Evolutionary conservation across 768 basidiomycete genomes (phyloP).

Genomic region (Cubamyces lactineus): DNA sequence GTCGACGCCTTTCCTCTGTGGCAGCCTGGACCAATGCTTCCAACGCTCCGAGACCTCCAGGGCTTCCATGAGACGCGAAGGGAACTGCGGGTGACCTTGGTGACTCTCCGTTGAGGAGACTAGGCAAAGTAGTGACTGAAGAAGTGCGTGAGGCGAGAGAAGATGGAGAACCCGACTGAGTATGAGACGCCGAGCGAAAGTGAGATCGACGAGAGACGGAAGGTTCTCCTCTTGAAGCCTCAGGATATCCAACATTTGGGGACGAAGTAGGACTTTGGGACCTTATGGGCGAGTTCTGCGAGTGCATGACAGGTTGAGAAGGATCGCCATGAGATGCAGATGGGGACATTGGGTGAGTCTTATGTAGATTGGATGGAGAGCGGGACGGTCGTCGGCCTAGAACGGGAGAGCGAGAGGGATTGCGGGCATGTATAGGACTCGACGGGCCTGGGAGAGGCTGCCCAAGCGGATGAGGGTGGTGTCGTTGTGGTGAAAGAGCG

Average conservation of each 20-base stretch:
- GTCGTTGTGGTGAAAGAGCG: background rate
- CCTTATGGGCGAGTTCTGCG: background rate
- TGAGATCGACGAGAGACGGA: background rate
- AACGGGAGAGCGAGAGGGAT: constrained; percentile 17
- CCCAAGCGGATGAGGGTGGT: background rate
- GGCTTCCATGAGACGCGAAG: constrained; percentile 15
- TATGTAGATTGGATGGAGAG: constrained; percentile 9
- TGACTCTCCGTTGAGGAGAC: constrained; percentile 29
- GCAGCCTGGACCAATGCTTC: constrained; percentile 76
- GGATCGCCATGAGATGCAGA: background rate
- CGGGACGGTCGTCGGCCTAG: constrained; percentile 8
- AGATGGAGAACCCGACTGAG: constrained; percentile 3
- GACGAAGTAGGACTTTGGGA: background rate
- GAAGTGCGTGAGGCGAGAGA: constrained; percentile 15
- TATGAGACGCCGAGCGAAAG: constrained; percentile 13
- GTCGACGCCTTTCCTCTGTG: constrained; percentile 62
- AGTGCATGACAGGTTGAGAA: background rate
- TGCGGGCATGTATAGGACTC: background rate
- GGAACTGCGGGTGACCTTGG: constrained; percentile 27
- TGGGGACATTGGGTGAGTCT: constrained; percentile 2
- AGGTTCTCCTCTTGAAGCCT: background rate
- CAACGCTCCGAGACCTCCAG: constrained; percentile 42
- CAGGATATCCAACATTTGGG: background rate
- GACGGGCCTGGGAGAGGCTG: background rate
- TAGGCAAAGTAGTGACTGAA: constrained; percentile 26